Evolutionary conservation across 1,284 basidiomycete genomes (phyloP), one percentile per base, ranked within the genome.

Genomic region (Naganishia sp.): DNA sequence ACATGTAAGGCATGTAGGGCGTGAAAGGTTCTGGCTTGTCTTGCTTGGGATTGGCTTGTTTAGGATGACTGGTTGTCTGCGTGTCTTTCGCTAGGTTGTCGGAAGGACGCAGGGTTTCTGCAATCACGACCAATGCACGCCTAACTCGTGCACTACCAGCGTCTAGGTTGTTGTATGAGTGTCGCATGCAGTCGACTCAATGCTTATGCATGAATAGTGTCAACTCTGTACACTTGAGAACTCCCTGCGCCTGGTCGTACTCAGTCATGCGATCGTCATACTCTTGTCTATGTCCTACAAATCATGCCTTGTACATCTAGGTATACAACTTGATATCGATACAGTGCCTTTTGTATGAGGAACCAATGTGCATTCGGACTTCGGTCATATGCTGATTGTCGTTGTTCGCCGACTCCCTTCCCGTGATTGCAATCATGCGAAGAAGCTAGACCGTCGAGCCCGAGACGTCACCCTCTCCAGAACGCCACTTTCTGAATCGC

Each of bases 251-350:
- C 5, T 5, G 28, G 28, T 28, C 28, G 28, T 28, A 28, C 28
- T 3, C 28, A 28, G 28, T 28, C 28, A 28, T 28, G 5, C 28
- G 28, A 28, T 28, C 28, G 28, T 28, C 28, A 28, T 28, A 28
- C 28, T 39, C 36, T 15, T 60, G 48, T 21, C 48, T 49, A 50
- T 61, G 21, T 43, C n/a, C 42, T 44, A 48, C 45, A 44, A 61
- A 61, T 36, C 59, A 52, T 61, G 42, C 28, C 52, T 39, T 31
- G 59, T 61, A 61, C 59, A 61, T 49, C 48, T 61, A 61, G 28
- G 59, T 61, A 61, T 61, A 61, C 59, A 61, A 61, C 25, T 48
- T 15, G 21, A 36, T 61, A 61, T 52, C 39, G 59, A 61, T 61
- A 61, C 59, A 61, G 39, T 59, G 56, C 9, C 28, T 28, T 21